These are phyloP conservation scores for Helotiales sp. DNA, from an alignment of 2,329 filamentous ascomycete genomes.

Conservation along the genomic window DNA sequence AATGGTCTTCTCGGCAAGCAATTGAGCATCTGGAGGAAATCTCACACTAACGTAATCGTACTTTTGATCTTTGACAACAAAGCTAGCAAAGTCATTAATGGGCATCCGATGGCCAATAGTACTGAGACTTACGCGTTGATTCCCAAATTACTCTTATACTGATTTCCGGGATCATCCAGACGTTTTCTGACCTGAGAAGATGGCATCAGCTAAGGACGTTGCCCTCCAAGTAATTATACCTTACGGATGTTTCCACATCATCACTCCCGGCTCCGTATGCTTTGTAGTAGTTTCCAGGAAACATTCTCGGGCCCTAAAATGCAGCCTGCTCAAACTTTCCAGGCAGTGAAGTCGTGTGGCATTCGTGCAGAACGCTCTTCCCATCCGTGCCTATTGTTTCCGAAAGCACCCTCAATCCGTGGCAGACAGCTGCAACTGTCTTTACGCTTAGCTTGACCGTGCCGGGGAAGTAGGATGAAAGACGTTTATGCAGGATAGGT, in stretches of 20 bases:
- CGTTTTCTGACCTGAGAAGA: constrained; percentile 42
- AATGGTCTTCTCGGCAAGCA: constrained; percentile 44
- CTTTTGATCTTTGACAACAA: constrained; percentile 48
- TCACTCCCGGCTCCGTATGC: constrained; percentile 53
- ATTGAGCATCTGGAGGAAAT: constrained; percentile 45
- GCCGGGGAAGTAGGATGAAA: constrained; percentile 48
- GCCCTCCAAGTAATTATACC: constrained; percentile 19
- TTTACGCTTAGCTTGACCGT: constrained; percentile 46
- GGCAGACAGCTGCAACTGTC: constrained; percentile 50
- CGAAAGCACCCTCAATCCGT: constrained; percentile 52
- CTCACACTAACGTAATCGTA: constrained; percentile 52
- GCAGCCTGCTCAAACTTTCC: constrained; percentile 48
- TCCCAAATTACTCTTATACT: constrained; percentile 46
- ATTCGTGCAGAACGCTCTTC: constrained; percentile 48
- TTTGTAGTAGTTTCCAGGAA: constrained; percentile 57
- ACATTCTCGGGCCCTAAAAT: constrained; percentile 48
- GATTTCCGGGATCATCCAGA: constrained; percentile 41
- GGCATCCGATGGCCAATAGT: neutral
- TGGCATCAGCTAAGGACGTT: neutral
- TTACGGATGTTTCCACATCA: constrained; percentile 47
- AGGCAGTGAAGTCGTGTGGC: constrained; percentile 49
- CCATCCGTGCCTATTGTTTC: constrained; percentile 42
- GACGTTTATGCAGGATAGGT: constrained; percentile 42
- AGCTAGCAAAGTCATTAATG: constrained; percentile 34
- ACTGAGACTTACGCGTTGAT: constrained; percentile 41